phyloP scores from a whole-genome alignment of 192 early-diverging fungal species.

The Phycomyces blakesleeanus region DNA sequence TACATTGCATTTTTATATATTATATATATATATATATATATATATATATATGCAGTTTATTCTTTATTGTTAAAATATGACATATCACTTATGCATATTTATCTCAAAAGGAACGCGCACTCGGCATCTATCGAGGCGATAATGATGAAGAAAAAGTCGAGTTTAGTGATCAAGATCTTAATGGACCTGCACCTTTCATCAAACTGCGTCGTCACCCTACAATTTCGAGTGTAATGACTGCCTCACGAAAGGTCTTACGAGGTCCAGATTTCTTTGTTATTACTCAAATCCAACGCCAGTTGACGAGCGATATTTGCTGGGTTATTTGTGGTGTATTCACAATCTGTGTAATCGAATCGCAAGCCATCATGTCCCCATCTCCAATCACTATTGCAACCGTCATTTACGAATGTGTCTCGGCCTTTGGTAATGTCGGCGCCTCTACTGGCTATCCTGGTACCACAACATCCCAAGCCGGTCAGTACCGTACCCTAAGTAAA shows the following conservation, averaged over 20 bases:
- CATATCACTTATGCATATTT: no score
- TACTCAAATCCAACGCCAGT: constrained; percentile 34
- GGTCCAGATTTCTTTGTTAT: constrained; percentile 37
- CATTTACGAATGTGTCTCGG: constrained; percentile 37
- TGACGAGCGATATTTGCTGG: constrained; percentile 36
- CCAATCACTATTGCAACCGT: constrained; percentile 27
- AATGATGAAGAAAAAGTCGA: constrained; percentile 15
- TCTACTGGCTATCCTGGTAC: constrained; percentile 26
- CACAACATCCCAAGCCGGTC: constrained; percentile 16
- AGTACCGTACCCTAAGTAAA: constrained; percentile 30
- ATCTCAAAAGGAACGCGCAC: constrained; percentile 1
- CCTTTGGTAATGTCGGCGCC: constrained; percentile 34
- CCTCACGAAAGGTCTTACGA: constrained; percentile 15
- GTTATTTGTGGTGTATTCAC: constrained; percentile 28
- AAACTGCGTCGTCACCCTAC: constrained; percentile 19
- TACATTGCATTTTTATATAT: no score
- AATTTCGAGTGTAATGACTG: constrained; percentile 24
- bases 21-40: no score
- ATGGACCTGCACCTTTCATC: constrained; percentile 6
- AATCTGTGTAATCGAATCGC: constrained; percentile 26
- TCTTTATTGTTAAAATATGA: no score
- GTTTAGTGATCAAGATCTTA: constrained; percentile 3
- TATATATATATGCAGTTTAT: no score
- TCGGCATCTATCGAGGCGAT: constrained; percentile 29
- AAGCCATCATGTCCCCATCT: constrained; percentile 17